Evolutionary conservation across 371 early-diverging fungal genomes (phyloP).

Genomic region (Saksenaea oblongispora): DNA sequence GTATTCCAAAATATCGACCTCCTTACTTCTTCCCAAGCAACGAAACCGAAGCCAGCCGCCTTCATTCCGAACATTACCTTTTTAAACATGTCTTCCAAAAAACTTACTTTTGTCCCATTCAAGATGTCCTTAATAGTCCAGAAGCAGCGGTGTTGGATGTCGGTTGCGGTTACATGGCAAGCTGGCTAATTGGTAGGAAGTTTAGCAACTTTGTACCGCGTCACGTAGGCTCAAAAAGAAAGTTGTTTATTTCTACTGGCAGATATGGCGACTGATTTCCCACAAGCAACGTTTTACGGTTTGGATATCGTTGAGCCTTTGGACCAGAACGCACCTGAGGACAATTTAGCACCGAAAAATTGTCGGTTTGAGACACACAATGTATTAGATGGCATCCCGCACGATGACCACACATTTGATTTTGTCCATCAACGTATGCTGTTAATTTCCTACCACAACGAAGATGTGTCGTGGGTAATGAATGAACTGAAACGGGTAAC

Average conservation of each 20-base stretch:
- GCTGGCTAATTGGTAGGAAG: slow-evolving; percentile 31
- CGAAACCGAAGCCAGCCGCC: slow-evolving; percentile 23
- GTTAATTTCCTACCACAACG: slow-evolving; percentile 21
- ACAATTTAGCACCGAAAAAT: slow-evolving; percentile 24
- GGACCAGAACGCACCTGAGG: slow-evolving; percentile 4
- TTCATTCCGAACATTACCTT: slow-evolving; percentile 28
- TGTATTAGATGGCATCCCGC: slow-evolving; percentile 22
- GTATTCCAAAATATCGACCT: slow-evolving; percentile 5
- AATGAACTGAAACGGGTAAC: slow-evolving; percentile 26
- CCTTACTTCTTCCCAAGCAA: slow-evolving; percentile 15
- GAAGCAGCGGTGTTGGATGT: slow-evolving; percentile 28
- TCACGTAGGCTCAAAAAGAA: background rate
- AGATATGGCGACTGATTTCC: slow-evolving; percentile 40
- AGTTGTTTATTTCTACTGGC: background rate
- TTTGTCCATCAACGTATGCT: slow-evolving; percentile 40
- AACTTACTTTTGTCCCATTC: slow-evolving; percentile 37
- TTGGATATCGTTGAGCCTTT: slow-evolving; percentile 27
- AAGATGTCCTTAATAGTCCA: slow-evolving; percentile 7
- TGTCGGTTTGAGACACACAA: slow-evolving; percentile 17
- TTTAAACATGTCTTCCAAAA: slow-evolving; percentile 40
- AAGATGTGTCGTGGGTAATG: slow-evolving; percentile 24
- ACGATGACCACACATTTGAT: slow-evolving; percentile 27
- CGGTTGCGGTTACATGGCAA: slow-evolving; percentile 33
- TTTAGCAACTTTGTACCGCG: background rate
- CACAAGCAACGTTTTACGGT: slow-evolving; percentile 29